Evolutionary conservation across 106 monocot species (phyloP).

Genomic region (Dioscorea zingiberensis): DNA sequence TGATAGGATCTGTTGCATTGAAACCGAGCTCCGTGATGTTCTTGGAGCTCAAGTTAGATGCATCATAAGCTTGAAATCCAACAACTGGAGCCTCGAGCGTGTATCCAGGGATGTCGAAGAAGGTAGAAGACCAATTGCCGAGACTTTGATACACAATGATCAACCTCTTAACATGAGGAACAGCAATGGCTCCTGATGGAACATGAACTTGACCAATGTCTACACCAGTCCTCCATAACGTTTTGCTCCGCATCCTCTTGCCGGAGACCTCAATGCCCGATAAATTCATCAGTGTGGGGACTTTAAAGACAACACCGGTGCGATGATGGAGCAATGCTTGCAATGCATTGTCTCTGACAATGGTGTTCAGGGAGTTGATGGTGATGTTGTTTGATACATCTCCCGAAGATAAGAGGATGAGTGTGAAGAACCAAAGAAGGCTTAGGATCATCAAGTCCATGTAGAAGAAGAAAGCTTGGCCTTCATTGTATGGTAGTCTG

Average conservation of each 20-base stretch:
- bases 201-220: constrained; percentile 2
- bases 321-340: background rate
- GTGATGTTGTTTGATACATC: background rate
- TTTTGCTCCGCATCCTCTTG: constrained; percentile 9
- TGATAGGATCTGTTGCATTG: constrained; percentile 1
- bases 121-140: constrained; percentile 23
- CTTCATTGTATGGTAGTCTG: too few species aligned
- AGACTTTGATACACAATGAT: constrained; percentile 21
- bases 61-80: constrained; percentile 32
- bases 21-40: background rate
- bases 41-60: background rate
- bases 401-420: background rate
- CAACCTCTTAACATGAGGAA: constrained; percentile 4
- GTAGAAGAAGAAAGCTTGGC: too few species aligned
- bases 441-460: background rate
- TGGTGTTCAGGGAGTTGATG: constrained; percentile 5
- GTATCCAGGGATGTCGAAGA: constrained; percentile 18
- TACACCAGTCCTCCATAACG: constrained; percentile 12
- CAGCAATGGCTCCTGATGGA: constrained; percentile 15
- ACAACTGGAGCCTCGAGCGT: constrained; percentile 21
- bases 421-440: background rate
- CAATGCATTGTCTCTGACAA: constrained; percentile 18
- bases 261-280: constrained; percentile 13
- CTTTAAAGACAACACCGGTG: constrained; percentile 13
- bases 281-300: constrained; percentile 19